Base-by-base conservation (phyloP, 768 basidiomycete genomes). In the Lactarius tabidus region DNA sequence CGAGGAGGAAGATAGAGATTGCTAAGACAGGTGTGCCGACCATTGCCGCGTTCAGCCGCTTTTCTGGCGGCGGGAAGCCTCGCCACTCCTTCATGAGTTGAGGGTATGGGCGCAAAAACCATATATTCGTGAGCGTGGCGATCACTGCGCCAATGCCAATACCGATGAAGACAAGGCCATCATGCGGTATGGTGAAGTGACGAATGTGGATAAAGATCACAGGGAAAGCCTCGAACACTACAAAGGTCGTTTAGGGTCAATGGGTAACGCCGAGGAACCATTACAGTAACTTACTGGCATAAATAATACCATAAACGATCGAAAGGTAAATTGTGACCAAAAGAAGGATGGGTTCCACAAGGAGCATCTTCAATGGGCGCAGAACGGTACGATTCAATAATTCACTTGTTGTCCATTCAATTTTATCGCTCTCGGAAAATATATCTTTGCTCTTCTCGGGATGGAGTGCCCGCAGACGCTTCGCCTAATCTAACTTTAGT, bases 301-400 rank as follows among this genome's bases (percentile, higher is more conserved):
- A 68, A 4, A 68, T 55, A 28, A 60, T 23, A 17, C 65, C 63
- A 38, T 65, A 68, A 8, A 68, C 65, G 60, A 68, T 10, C 23
- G 67, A 59, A 14, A 68, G 28, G 28, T 68, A 68, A 45, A 68
- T 14, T 18, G 57, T 66, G 33, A 68, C 54, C 28, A 68, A 36
- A n/a, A 68, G 45, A 18, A 68, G 57, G 10, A 68, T 66, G 7
- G 65, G 67, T 43, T 78, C 78, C 8, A 72, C 67, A 51, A 71
- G 70, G 1, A 78, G 71, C 68, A 79, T 71, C n/a, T 67, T 48
- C 61, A 74, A 74, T 0, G 78, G 78, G 10, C 74, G 69, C 0
- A 63, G 55, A 6, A 77, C 36, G 20, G 74, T 76, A 39, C 72
- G 68, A 48, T 72, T 65, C 43, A 77, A 56, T 31, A 77, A 28